These are phyloP conservation scores for Gardenia jasminoides DNA, from an alignment of 257 asterid species.

Conservation along the genomic window DNA sequence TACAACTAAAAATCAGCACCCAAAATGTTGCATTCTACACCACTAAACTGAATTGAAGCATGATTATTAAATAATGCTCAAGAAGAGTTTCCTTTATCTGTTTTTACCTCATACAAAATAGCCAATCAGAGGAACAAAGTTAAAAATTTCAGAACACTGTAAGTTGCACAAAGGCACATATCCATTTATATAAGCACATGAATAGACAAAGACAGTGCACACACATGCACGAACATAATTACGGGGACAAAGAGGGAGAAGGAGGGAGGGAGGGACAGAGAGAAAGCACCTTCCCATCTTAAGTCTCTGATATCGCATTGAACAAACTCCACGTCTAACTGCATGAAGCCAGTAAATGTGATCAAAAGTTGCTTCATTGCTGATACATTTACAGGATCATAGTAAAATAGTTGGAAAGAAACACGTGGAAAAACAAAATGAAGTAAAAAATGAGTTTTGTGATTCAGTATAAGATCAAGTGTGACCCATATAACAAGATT, in stretches of 20 bases:
- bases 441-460: neutral
- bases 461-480: neutral
- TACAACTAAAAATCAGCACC: neutral
- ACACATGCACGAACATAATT: too few species aligned
- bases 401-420: neutral
- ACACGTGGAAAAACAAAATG: neutral
- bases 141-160: neutral
- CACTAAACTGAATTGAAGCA: neutral
- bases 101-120: neutral
- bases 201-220: neutral
- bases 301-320: constrained; percentile 67
- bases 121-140: neutral
- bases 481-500: neutral
- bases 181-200: neutral
- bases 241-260: neutral
- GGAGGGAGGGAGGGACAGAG: neutral
- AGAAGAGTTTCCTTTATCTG: neutral
- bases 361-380: neutral
- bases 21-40: neutral
- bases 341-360: constrained; percentile 26
- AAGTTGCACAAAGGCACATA: neutral
- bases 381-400: neutral
- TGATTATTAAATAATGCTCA: neutral
- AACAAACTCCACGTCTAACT: constrained; percentile 72
- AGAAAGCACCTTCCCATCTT: constrained; percentile 56